Percentiles rank a stretch among this genome's conserved stretches.
Conservation (phyloP, 108 stramenopile species). For the Conticribra guillardii region DNA sequence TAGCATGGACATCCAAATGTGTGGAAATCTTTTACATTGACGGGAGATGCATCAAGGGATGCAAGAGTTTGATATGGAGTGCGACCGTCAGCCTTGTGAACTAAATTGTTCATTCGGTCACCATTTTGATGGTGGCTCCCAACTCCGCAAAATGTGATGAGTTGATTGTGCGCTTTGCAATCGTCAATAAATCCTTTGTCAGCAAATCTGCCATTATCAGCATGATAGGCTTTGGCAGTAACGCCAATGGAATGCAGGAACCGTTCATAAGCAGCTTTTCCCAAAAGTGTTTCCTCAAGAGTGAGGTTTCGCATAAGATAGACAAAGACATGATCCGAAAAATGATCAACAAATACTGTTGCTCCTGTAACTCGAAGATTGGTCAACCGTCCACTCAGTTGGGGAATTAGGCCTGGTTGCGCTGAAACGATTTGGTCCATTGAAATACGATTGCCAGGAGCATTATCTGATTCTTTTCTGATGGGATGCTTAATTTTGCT, state of each 20-base stretch:
- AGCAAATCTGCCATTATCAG: constrained; percentile 45
- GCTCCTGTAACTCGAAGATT: constrained; percentile 37
- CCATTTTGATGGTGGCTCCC: constrained; percentile 37
- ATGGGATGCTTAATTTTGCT: constrained; percentile 7
- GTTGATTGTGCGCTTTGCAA: constrained; percentile 12
- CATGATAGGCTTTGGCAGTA: constrained; percentile 32
- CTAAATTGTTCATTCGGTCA: constrained; percentile 21
- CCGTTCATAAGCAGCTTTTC: constrained; percentile 30
- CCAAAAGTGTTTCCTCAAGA: constrained; percentile 19
- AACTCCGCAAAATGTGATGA: constrained; percentile 25
- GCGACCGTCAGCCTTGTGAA: not conserved
- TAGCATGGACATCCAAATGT: constrained; percentile 44
- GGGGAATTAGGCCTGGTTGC: constrained; percentile 41
- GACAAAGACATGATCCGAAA: constrained; percentile 8
- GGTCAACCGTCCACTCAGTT: constrained; percentile 18
- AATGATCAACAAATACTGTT: constrained; percentile 56
- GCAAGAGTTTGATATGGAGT: not conserved
- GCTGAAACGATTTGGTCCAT: constrained; percentile 46
- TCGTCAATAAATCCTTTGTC: constrained; percentile 16
- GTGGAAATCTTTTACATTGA: constrained; percentile 19
- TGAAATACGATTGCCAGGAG: constrained; percentile 46
- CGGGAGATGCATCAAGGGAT: not conserved
- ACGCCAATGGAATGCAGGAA: constrained; percentile 17
- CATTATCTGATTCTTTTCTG: not conserved
- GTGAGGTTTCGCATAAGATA: constrained; percentile 20